Evolutionary conservation across 2,329 filamentous ascomycete genomes (phyloP).

Genomic region (Aspergillus bombycis): DNA sequence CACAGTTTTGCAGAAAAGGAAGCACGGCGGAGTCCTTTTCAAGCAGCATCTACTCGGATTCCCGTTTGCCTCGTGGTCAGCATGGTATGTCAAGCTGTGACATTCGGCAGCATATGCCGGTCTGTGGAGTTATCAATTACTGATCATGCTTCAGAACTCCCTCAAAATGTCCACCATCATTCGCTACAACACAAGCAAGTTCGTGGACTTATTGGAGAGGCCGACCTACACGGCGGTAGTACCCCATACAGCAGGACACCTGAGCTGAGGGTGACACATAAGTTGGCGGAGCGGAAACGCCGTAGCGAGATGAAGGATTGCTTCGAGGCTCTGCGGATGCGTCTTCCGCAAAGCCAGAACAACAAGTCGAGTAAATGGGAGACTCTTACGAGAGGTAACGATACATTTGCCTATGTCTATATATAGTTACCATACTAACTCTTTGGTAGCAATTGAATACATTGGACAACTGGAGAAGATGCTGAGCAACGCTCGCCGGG

Average conservation of each 20-base stretch:
- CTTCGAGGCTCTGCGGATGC: conserved; percentile 50
- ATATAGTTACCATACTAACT: conserved; percentile 17
- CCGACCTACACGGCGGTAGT: conserved; percentile 43
- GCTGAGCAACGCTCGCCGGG: conserved; percentile 40
- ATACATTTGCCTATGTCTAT: neutral
- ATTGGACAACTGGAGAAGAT: conserved; percentile 49
- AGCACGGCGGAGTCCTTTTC: conserved; percentile 51
- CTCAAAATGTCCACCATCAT: conserved; percentile 52
- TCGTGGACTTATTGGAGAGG: conserved; percentile 50
- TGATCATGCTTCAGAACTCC: conserved; percentile 42
- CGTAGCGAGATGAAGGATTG: conserved; percentile 58
- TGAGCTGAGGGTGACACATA: conserved; percentile 54
- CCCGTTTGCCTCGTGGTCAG: conserved; percentile 50
- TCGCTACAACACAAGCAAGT: conserved; percentile 53
- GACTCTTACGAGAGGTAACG: conserved; percentile 50
- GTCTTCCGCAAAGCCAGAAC: conserved; percentile 50
- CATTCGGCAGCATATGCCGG: neutral
- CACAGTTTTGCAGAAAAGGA: conserved; percentile 47
- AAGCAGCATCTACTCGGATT: conserved; percentile 52
- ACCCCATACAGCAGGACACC: conserved; percentile 55
- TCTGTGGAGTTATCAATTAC: neutral
- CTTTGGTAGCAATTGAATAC: conserved; percentile 49
- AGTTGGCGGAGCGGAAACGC: conserved; percentile 54
- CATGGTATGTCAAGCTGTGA: conserved; percentile 44
- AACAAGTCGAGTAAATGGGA: conserved; percentile 59